Percentiles rank a stretch among this genome's conserved stretches.
These are phyloP conservation scores for Forsythia suspensa DNA, from an alignment of 257 asterid species.

Conservation along the genomic window DNA sequence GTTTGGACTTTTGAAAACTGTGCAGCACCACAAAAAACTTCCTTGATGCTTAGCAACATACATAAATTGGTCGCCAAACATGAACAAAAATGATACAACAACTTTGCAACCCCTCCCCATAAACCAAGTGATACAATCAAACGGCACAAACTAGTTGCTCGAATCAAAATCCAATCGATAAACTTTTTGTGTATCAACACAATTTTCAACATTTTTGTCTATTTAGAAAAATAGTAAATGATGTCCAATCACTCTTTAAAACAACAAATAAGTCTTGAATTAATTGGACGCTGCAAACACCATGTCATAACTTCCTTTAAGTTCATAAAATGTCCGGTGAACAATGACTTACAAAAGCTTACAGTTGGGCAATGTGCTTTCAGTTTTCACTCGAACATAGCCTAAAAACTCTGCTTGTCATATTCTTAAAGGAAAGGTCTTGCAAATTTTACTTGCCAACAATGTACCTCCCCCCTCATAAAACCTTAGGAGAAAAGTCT, in stretches of 20 bases:
- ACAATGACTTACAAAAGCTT: neutral
- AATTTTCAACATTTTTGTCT: neutral
- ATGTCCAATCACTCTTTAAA: neutral
- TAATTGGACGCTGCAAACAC: neutral
- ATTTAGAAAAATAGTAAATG: neutral
- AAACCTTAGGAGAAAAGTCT: neutral
- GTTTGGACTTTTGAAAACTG: neutral
- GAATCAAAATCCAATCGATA: neutral
- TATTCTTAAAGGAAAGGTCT: neutral
- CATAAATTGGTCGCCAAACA: neutral
- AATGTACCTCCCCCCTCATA: neutral
- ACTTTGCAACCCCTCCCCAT: neutral
- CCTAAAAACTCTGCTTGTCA: neutral
- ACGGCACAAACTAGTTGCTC: neutral
- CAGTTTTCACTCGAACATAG: neutral
- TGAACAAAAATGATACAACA: neutral
- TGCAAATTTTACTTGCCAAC: slow-evolving; percentile 9
- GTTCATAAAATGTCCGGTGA: neutral
- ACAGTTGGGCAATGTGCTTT: neutral
- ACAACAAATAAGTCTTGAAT: neutral
- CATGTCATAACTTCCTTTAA: neutral
- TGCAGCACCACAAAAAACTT: neutral
- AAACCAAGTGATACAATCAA: no score
- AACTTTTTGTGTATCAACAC: neutral
- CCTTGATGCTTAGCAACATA: neutral